These are phyloP conservation scores for Brassica rapa DNA, from an alignment of 345 rosid species.

Conservation along the genomic window DNA sequence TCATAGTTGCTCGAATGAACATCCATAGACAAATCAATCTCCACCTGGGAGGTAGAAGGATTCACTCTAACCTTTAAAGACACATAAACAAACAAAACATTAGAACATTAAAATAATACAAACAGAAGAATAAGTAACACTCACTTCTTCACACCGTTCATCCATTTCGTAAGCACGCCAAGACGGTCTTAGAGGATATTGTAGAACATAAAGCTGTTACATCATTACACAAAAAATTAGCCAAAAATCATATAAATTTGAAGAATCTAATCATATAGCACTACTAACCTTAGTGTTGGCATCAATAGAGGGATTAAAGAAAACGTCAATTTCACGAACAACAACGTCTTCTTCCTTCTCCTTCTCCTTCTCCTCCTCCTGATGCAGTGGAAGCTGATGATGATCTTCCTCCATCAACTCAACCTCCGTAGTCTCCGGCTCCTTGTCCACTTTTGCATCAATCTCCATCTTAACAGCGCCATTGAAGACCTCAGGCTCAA, in stretches of 20 bases:
- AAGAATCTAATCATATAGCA: background rate
- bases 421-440: slow-evolving; percentile 27
- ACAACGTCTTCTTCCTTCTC: slow-evolving; percentile 61
- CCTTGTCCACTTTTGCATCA: slow-evolving; percentile 43
- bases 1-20: slow-evolving; percentile 57
- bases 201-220: slow-evolving; percentile 75
- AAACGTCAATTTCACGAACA: slow-evolving; percentile 88
- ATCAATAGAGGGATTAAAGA: slow-evolving; percentile 59
- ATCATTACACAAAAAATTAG: background rate
- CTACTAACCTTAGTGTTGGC: slow-evolving; percentile 50
- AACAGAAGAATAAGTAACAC: background rate
- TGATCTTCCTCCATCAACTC: slow-evolving; percentile 46
- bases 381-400: slow-evolving; percentile 23
- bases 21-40: slow-evolving; percentile 73
- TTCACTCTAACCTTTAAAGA: slow-evolving; percentile 74
- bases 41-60: slow-evolving; percentile 54
- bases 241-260: background rate
- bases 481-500: slow-evolving; percentile 39
- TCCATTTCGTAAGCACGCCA: slow-evolving; percentile 96
- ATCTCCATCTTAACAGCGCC: slow-evolving; percentile 59
- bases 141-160: slow-evolving; percentile 75
- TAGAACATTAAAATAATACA: background rate
- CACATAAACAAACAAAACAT: slow-evolving; percentile 15
- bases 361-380: slow-evolving; percentile 41
- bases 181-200: slow-evolving; percentile 76